These are phyloP conservation scores for Trichosporon sp. DNA, from an alignment of 1,284 basidiomycete genomes.

Conservation along the genomic window DNA sequence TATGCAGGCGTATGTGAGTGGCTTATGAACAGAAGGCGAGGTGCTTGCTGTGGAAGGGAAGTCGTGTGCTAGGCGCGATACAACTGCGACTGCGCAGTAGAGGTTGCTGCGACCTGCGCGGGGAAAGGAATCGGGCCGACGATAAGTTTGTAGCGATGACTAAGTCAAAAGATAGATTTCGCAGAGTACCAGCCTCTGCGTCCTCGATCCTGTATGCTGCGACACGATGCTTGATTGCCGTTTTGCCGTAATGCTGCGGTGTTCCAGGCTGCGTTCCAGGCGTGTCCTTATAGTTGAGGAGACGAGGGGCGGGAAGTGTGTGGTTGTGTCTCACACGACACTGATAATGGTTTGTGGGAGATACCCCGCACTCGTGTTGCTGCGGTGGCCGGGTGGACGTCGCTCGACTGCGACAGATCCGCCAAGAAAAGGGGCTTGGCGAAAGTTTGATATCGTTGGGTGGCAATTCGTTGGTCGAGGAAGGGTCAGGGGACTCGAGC, in stretches of 20 bases:
- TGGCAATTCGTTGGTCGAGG: slow-evolving; percentile 15
- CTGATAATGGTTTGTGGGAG: too few species aligned
- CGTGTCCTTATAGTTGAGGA: neutral
- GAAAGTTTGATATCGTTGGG: slow-evolving; percentile 16
- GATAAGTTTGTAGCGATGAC: neutral
- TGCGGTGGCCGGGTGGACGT: neutral
- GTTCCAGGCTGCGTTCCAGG: neutral
- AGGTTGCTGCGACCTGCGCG: slow-evolving; percentile 12
- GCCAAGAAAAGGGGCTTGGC: slow-evolving; percentile 17
- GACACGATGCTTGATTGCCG: neutral
- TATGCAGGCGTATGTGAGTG: neutral
- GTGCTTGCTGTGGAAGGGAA: neutral
- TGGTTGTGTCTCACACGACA: slow-evolving; percentile 7
- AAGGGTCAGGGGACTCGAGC: neutral
- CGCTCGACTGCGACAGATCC: neutral
- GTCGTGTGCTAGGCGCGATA: neutral
- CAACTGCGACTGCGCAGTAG: neutral
- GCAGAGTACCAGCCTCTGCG: slow-evolving; percentile 17
- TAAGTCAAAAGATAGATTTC: slow-evolving; percentile 7
- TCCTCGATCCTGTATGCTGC: neutral
- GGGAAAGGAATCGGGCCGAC: neutral
- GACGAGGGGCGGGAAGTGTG: neutral
- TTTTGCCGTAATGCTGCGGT: neutral
- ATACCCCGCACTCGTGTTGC: slow-evolving; percentile 5
- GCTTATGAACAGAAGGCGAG: neutral